These are phyloP conservation scores for Erigeron canadensis DNA, from an alignment of 129 eudicot genomes.

Conservation along the genomic window DNA sequence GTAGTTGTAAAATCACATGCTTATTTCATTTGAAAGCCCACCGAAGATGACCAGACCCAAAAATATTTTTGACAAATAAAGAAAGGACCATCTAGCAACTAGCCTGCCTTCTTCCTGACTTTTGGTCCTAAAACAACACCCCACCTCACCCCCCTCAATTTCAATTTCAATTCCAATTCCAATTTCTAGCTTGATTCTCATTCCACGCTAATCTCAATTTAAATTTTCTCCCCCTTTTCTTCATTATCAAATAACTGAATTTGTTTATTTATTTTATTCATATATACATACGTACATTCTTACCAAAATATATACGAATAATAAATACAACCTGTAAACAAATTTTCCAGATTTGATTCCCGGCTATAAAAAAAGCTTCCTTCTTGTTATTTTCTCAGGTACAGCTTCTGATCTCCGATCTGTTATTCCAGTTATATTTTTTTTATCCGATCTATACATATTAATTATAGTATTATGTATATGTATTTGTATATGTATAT, in stretches of 20 bases:
- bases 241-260: not conserved
- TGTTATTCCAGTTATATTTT: not conserved
- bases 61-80: conserved; percentile 15
- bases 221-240: not conserved
- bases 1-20: conserved; percentile 30
- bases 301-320: not conserved
- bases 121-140: conserved; percentile 15
- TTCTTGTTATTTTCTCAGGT: conserved; percentile 20
- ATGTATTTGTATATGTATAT: not conserved
- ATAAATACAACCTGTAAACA: conserved; percentile 14
- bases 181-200: conserved; percentile 28
- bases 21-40: conserved; percentile 23
- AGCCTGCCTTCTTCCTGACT: not conserved
- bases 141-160: conserved; percentile 5
- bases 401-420: conserved; percentile 27
- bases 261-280: not conserved
- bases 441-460: conserved; percentile 22
- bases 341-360: conserved; percentile 17
- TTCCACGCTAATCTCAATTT: conserved; percentile 20
- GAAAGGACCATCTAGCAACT: not conserved
- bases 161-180: conserved; percentile 12
- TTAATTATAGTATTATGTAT: not conserved
- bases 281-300: not conserved
- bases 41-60: conserved; percentile 34
- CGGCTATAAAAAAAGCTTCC: conserved; percentile 3